Base-by-base conservation (phyloP, 2,329 filamentous ascomycete genomes). In the Fusarium luffae region DNA sequence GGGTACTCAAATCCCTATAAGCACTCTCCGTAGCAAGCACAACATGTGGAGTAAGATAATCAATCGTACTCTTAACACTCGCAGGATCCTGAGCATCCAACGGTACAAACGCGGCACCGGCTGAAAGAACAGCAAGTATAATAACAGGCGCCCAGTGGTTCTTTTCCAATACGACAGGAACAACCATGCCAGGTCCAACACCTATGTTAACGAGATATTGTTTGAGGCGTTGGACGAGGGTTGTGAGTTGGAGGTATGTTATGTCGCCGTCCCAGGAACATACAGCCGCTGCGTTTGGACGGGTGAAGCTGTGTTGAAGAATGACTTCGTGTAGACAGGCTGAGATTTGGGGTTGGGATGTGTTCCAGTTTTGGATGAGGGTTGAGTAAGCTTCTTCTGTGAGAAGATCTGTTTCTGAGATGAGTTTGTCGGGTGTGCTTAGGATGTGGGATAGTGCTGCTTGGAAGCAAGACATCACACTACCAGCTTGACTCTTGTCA, bases 101-200 rank as follows among this genome's bases (percentile, higher is more conserved):
- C 1, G 85, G 82, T 0, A 85, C 83, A 42, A 87, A 82, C n/a
- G 81, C 81, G 2, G 82, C 85, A 14, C 85, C 85, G 6, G 85
- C 79, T 71, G 92, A 91, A 44, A 93, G 80, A 3, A 90, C 84
- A 1, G 91, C 90, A 21, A 94, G 82, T 64, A 94, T 90, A 9
- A 89, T 85, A 41, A 93, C 81, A 49, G 93, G 90, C 0, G 92
- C 84, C 76, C 91, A 86, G 16, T 89, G 80, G 21, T 87, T 92
- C 79, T 93, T 94, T 44, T 92, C 88, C 73, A 93, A 84, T 19
- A 90, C 86, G 8, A 94, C 83, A 7, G 89, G 89, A 2, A 94
- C 85, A 6, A 91, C 81, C 10, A 86, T 82, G 12, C 87, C 85
- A 1, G 83, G 81, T 0, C 80, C 77, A 0, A 88, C 82, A 1